Evolutionary conservation across 2,329 filamentous ascomycete species (phyloP).

Genomic region (Simplicillium aogashimaense): DNA sequence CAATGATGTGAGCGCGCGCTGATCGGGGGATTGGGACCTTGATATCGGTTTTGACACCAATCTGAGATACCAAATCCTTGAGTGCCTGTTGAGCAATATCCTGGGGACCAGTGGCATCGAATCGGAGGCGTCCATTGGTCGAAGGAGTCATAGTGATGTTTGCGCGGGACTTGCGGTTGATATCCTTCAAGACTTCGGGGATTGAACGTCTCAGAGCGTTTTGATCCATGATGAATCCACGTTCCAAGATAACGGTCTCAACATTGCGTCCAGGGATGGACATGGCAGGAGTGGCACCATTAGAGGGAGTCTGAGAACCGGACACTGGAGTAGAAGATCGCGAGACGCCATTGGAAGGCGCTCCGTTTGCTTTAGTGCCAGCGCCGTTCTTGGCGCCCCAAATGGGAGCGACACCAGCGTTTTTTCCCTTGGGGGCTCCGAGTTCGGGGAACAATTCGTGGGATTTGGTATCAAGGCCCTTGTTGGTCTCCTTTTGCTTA

Average conservation of each 20-base stretch:
- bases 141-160: constrained; percentile 68
- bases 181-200: constrained; percentile 76
- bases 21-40: constrained; percentile 76
- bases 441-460: constrained; percentile 93
- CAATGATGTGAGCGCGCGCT: constrained; percentile 82
- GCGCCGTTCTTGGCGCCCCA: constrained; percentile 65
- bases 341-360: constrained; percentile 44
- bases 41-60: constrained; percentile 64
- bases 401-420: constrained; percentile 56
- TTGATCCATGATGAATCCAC: constrained; percentile 66
- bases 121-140: constrained; percentile 63
- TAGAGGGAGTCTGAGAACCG: constrained; percentile 37
- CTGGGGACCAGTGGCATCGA: constrained; percentile 76
- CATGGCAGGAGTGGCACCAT: constrained; percentile 43
- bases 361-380: constrained; percentile 43
- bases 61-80: constrained; percentile 78
- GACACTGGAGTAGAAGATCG: constrained; percentile 55
- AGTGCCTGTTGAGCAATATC: constrained; percentile 80
- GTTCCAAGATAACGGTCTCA: constrained; percentile 64
- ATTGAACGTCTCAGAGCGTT: constrained; percentile 73
- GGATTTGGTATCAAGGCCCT: constrained; percentile 67
- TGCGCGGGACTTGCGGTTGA: constrained; percentile 86
- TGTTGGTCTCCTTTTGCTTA: constrained; percentile 52
- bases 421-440: constrained; percentile 59
- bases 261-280: constrained; percentile 74